Conservation (phyloP, 2,329 filamentous ascomycete species). For the Diaporthe ampelina region DNA sequence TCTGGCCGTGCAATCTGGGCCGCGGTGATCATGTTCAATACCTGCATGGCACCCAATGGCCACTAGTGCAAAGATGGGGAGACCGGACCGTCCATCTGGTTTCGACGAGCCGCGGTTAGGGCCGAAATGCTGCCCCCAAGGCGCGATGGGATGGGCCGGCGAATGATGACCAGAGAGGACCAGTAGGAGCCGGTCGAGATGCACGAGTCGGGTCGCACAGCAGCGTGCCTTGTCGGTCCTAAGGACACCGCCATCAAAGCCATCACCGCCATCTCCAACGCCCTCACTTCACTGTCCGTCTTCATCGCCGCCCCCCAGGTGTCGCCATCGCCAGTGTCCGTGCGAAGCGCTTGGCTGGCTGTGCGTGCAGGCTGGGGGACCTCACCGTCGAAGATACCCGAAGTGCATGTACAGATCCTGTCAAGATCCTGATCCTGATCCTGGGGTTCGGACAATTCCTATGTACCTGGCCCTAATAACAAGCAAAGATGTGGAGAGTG, state of each 20-base stretch:
- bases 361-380: not conserved
- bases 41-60: not conserved
- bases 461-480: too few relatives aligned
- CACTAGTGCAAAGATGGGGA: not conserved
- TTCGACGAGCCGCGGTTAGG: constrained; percentile 9
- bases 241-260: too few relatives aligned
- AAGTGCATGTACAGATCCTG: too few relatives aligned
- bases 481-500: too few relatives aligned
- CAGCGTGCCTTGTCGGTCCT: too few relatives aligned
- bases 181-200: not conserved
- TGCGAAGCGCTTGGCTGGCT: not conserved
- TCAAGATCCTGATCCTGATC: not conserved
- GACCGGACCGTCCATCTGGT: constrained; percentile 16
- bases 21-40: not conserved
- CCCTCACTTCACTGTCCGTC: too few relatives aligned
- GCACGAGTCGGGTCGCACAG: constrained; percentile 6
- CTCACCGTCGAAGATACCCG: constrained; percentile 18
- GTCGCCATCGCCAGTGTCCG: not conserved
- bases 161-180: not conserved
- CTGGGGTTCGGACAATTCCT: too few relatives aligned
- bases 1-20: not conserved
- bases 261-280: not conserved
- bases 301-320: too few relatives aligned
- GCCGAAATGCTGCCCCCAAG: not conserved
- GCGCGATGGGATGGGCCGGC: constrained; percentile 11